phyloP scores from a whole-genome alignment of 2,329 filamentous ascomycete genomes.

The Phaeomoniella chlamydospora region DNA sequence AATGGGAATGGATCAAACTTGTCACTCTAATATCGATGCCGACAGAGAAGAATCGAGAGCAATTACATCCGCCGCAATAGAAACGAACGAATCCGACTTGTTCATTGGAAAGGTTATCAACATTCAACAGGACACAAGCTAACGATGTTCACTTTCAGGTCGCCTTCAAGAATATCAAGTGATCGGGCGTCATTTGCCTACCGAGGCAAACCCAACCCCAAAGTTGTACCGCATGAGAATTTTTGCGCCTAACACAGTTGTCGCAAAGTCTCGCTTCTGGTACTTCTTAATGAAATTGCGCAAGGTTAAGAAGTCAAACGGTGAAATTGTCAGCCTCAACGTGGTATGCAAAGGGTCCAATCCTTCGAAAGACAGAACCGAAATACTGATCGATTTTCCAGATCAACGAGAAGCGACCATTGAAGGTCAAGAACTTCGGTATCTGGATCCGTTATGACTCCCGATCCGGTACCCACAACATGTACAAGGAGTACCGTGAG shows the following conservation, averaged over 20 bases:
- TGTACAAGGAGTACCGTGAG: constrained; percentile 99
- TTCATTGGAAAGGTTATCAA: no score
- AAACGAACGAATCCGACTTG: no score
- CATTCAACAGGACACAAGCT: neutral
- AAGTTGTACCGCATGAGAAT: constrained; percentile 99
- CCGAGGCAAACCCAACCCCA: constrained; percentile 89
- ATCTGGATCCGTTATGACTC: constrained; percentile 99
- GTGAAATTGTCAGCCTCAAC: constrained; percentile 97
- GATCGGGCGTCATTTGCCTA: constrained; percentile 98
- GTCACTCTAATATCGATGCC: no score
- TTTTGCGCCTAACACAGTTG: constrained; percentile 93
- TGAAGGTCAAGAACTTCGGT: constrained; percentile 99
- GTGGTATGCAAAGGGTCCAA: constrained; percentile 47
- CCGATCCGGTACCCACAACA: constrained; percentile 99
- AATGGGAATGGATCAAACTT: no score
- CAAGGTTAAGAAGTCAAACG: constrained; percentile 99
- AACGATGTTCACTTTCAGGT: constrained; percentile 46
- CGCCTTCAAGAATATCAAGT: constrained; percentile 99
- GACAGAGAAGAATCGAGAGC: no score
- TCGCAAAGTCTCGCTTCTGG: constrained; percentile 99
- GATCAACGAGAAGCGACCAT: constrained; percentile 97
- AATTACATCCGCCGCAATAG: no score
- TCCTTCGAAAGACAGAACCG: neutral
- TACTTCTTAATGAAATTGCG: constrained; percentile 98
- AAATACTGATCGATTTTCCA: constrained; percentile 20